A percentile compares a stretch with the other conserved stretches of the same genome.
Evolutionary conservation across 75 land plant species (phyloP).

Genomic region (Selaginella tamariscina): DNA sequence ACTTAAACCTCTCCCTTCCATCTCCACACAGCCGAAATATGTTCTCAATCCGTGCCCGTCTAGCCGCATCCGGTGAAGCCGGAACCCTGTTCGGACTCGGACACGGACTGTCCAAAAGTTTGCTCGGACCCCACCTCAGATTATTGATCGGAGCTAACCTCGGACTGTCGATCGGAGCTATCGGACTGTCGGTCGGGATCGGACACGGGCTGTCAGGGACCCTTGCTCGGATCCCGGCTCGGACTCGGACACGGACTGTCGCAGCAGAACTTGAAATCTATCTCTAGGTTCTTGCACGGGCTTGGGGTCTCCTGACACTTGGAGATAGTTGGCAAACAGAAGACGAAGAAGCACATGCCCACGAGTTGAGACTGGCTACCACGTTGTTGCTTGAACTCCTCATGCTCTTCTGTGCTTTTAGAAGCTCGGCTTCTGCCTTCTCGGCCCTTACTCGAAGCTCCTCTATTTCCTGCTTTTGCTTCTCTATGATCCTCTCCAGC

Average conservation of each 20-base stretch:
- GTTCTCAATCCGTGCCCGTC: slow-evolving; percentile 63
- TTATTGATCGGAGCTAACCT: too few relatives aligned
- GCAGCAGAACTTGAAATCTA: not conserved
- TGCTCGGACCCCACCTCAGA: too few relatives aligned
- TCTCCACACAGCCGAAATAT: slow-evolving; percentile 87
- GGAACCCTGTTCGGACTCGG: not conserved
- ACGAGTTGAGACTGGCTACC: not conserved
- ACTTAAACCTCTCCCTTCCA: slow-evolving; percentile 35
- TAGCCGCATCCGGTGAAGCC: slow-evolving; percentile 25
- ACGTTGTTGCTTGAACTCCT: not conserved
- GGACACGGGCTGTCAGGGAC: not conserved
- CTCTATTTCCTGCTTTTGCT: slow-evolving; percentile 55
- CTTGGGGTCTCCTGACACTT: not conserved
- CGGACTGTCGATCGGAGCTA: too few relatives aligned
- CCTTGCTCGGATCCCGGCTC: not conserved
- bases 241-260: not conserved
- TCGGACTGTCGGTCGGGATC: not conserved
- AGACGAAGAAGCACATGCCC: not conserved
- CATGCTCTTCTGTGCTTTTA: not conserved
- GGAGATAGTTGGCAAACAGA: too few relatives aligned
- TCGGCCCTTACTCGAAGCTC: slow-evolving; percentile 47
- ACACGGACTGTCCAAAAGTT: not conserved
- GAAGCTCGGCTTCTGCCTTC: slow-evolving; percentile 50
- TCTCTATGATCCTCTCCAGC: slow-evolving; percentile 20
- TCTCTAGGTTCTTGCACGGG: not conserved